Base-by-base conservation (phyloP, 2,329 filamentous ascomycete species). In the Xylaria sp. region DNA sequence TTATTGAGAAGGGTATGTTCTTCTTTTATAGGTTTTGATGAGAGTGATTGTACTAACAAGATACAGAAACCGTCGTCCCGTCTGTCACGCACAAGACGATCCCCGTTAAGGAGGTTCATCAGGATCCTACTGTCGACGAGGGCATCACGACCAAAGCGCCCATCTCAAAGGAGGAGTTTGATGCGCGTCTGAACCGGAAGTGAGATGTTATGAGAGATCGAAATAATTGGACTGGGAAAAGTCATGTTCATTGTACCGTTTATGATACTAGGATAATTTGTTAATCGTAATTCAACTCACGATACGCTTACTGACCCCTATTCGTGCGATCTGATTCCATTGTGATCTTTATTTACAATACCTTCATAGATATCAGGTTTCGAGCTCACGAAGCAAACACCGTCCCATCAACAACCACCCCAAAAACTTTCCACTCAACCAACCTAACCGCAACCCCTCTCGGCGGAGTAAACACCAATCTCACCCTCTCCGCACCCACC, bases 51-150 rank as follows among this genome's bases (percentile, higher is more conserved):
- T 37, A 39, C 52, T 60, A 48, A 57, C 18, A 8, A 8, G 2
- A 5, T 5, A 1, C 18, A 62, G 58, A 62, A 55, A 63, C 60
- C 9, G 56, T 63, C 3, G 42, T 62, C 50, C 63, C 63, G 1
- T 62, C 60, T 6, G 60, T 64, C 7, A 62, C 60, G 16, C 63
- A 64, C 47, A 64, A 62, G 60, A 63, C 54, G 1, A 59, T 60
- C 10, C 57, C 57, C n/a, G 37, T 64, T 48, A 60, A 64, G 34
- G 63, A 64, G 46, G 52, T 54, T 3, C 54, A 63, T 7, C 58
- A 64, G 23, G 60, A 64, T 4, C 55, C 18, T 3, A 18, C 49
- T 4, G 11, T 62, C 0, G 55, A 63, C 5, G 60, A 64, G 39
- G 63, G 63, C 2, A 54, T 59, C 9, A 59, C 60, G 1, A 23